phyloP scores from a whole-genome alignment of 495 filamentous ascomycete genomes.

The Daldinia vernicosa region DNA sequence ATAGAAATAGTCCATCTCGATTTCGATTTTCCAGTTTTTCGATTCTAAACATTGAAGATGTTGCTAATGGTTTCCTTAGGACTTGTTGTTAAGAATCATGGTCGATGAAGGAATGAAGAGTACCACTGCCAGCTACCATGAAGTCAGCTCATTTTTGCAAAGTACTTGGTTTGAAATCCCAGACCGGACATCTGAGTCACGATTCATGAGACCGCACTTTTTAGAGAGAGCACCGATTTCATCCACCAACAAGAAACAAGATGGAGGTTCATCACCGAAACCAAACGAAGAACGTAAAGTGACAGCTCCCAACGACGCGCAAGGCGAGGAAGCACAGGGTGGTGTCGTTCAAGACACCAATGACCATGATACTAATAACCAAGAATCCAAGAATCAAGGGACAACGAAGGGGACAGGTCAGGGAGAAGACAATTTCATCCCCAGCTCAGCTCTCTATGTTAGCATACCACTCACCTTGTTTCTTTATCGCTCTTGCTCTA shows the following conservation, averaged over 20 bases:
- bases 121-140: not conserved
- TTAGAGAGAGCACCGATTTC: not conserved
- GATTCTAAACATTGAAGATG: not conserved
- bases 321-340: not conserved
- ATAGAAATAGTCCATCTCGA: not conserved
- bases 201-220: slow-evolving; percentile 20
- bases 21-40: not conserved
- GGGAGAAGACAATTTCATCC: slow-evolving; percentile 10
- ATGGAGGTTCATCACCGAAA: not conserved
- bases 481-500: not conserved
- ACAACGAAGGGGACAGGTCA: not conserved
- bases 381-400: not conserved
- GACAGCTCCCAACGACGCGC: not conserved
- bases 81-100: slow-evolving; percentile 23
- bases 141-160: slow-evolving; percentile 20
- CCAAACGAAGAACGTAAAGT: slow-evolving; percentile 5
- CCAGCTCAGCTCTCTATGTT: slow-evolving; percentile 25
- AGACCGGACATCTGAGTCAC: slow-evolving; percentile 16
- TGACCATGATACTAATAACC: not conserved
- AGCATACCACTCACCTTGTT: slow-evolving; percentile 1
- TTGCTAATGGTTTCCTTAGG: slow-evolving; percentile 16
- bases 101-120: not conserved
- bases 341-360: not conserved
- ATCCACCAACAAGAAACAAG: slow-evolving; percentile 2
- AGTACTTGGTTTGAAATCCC: slow-evolving; percentile 25